Evolutionary conservation across 106 monocot genomes (phyloP).

Genomic region (Platanthera zijinensis): DNA sequence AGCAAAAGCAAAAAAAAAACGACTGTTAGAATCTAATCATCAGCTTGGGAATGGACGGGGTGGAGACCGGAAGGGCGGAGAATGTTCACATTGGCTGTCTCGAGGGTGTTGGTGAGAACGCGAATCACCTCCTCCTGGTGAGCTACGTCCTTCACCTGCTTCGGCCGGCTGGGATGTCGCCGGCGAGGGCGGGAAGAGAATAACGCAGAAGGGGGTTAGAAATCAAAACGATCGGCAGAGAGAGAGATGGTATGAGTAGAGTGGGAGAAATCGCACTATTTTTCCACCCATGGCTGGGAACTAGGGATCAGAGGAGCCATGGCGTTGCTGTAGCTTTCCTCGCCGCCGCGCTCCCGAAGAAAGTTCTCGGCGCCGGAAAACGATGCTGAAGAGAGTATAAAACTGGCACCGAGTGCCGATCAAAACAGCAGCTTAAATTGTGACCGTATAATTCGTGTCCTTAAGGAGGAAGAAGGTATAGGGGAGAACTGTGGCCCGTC

Average conservation of each 20-base stretch:
- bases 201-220: neutral
- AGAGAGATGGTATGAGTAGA: constrained; percentile 1
- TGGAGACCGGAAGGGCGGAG: neutral
- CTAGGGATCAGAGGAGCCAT: constrained; percentile 64
- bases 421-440: too few species aligned
- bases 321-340: neutral
- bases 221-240: neutral
- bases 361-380: too few species aligned
- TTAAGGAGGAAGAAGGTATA: too few species aligned
- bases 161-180: constrained; percentile 63
- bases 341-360: neutral
- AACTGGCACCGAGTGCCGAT: too few species aligned
- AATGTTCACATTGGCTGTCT: constrained; percentile 66
- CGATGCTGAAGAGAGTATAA: too few species aligned
- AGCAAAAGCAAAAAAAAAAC: neutral
- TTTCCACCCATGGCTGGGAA: constrained; percentile 98
- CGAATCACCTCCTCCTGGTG: constrained; percentile 98
- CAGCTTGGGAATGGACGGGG: too few species aligned
- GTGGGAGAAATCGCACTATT: constrained; percentile 51
- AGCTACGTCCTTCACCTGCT: constrained; percentile 92
- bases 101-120: constrained; percentile 93
- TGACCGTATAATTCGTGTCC: too few species aligned
- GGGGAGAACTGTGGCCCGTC: too few species aligned
- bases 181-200: neutral
- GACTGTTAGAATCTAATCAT: neutral